Evolutionary conservation across 2,329 filamentous ascomycete species (phyloP).

Genomic region (Curvularia eragrostidis): DNA sequence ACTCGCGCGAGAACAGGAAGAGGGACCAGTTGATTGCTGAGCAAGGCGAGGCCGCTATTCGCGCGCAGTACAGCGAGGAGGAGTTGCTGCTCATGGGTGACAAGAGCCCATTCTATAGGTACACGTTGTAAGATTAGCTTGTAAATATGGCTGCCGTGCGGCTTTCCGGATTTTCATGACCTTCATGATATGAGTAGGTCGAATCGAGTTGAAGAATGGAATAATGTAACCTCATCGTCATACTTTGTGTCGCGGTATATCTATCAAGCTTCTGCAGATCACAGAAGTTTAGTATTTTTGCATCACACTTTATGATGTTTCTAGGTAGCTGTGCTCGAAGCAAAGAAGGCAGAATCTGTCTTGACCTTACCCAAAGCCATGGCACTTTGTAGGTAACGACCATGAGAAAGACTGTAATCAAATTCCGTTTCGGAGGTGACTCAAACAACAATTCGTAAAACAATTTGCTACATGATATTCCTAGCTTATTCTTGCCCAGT

Average conservation of each 20-base stretch:
- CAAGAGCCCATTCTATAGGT: constrained; percentile 53
- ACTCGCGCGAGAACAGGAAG: constrained; percentile 47
- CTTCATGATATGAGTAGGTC: not conserved
- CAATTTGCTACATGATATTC: not conserved
- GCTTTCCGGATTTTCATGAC: not conserved
- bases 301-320: too few species aligned
- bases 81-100: constrained; percentile 53
- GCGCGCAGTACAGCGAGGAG: constrained; percentile 49
- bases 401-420: not conserved
- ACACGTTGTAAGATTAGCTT: constrained; percentile 31
- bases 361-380: not conserved
- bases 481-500: not conserved
- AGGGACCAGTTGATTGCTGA: constrained; percentile 37
- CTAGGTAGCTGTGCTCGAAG: too few species aligned
- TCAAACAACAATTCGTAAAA: not conserved
- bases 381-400: not conserved
- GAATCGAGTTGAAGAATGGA: not conserved
- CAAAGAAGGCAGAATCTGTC: not conserved
- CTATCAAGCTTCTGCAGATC: too few species aligned
- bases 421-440: not conserved
- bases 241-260: not conserved
- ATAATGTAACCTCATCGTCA: not conserved
- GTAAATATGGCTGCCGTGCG: not conserved
- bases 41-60: constrained; percentile 42
- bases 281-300: too few species aligned